Base-by-base conservation (phyloP, 306 rosid genomes). In the Inga oerstediana region DNA sequence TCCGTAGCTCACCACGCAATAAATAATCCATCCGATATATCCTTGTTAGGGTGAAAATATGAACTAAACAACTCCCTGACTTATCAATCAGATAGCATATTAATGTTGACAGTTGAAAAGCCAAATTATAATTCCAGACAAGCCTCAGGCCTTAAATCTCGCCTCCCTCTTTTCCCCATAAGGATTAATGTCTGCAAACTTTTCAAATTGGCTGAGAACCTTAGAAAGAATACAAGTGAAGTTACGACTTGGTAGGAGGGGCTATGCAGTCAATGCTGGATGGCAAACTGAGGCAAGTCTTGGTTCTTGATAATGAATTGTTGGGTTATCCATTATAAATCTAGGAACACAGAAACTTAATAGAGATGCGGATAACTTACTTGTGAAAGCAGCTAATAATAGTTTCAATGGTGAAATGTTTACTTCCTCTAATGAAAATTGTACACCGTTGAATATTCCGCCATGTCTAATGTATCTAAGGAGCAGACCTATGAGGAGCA, bases 391-490 rank as follows among this genome's bases (percentile, higher is more conserved):
- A 20, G 71, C 19, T 52, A 48, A 35, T 61, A 35, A 51, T 32
- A 65, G 48, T 65, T 76, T 10, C 81, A 41, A 24, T 3, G 71
- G 49, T 51, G 81, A 82, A 67, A 27, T 11, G 13, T 41, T 41
- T 7, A 7, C 5, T 54, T 54, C 45, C 45, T 68, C n/a, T 43
- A 11, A 35, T 10, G 46, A 75, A 65, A 16, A 39, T 37, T 76
- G 72, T 70, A 16, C 74, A 82, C 78, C 44, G 66, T 77, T 10
- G 20, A 77, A 44, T 30, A 44, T 68, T 69, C 62, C n/a, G 22
- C 45, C 72, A 75, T 11, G 41, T 82, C 65, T 45, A 44, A 70
- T 56, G 78, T 44, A 82, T 48, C 85, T 80, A 30, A 30, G 37
- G 30, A 27, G 30, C 30, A 27, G 30, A 27, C 80, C 58, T 49